Conservation (phyloP, 352 stramenopile genomes). For the Phytophthora nicotianae region DNA sequence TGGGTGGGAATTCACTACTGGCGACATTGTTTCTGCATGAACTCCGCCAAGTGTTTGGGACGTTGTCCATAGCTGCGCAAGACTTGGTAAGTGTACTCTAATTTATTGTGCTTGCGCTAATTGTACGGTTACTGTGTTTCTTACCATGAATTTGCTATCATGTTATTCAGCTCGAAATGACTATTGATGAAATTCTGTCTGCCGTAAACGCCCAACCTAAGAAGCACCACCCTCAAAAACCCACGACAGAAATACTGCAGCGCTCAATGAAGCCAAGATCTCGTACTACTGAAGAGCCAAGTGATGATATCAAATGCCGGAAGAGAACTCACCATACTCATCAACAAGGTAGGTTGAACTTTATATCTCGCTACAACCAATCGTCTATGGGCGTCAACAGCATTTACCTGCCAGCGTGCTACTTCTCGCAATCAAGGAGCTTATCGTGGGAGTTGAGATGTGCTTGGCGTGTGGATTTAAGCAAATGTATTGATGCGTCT, state of each 20-base stretch:
- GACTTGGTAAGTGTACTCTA: conserved; percentile 31
- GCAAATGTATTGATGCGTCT: conserved; percentile 72
- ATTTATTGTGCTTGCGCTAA: neutral
- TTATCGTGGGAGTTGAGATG: conserved; percentile 21
- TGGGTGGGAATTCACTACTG: conserved; percentile 64
- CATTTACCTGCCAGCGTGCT: conserved; percentile 24
- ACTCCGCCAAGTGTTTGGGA: conserved; percentile 28
- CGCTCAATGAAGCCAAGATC: neutral
- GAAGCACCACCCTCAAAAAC: conserved; percentile 1
- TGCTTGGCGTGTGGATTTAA: conserved; percentile 44
- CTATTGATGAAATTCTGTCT: conserved; percentile 18
- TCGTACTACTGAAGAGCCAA: neutral
- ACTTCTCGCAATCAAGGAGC: neutral
- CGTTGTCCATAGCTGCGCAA: conserved; percentile 11
- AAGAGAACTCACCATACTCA: conserved; percentile 12
- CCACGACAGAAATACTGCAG: neutral
- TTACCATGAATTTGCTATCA: conserved; percentile 8
- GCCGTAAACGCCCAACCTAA: neutral
- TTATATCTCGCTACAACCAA: conserved; percentile 38
- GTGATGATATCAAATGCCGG: conserved; percentile 15
- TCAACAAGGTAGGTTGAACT: conserved; percentile 5
- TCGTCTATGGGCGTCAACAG: conserved; percentile 19
- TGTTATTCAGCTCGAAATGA: conserved; percentile 32
- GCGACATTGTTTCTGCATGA: conserved; percentile 55
- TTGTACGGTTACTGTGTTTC: neutral